A percentile compares a stretch with the other conserved stretches of the same genome.
phyloP scores from a whole-genome alignment of 345 rosid genomes.

The Sisymbrium irio region DNA sequence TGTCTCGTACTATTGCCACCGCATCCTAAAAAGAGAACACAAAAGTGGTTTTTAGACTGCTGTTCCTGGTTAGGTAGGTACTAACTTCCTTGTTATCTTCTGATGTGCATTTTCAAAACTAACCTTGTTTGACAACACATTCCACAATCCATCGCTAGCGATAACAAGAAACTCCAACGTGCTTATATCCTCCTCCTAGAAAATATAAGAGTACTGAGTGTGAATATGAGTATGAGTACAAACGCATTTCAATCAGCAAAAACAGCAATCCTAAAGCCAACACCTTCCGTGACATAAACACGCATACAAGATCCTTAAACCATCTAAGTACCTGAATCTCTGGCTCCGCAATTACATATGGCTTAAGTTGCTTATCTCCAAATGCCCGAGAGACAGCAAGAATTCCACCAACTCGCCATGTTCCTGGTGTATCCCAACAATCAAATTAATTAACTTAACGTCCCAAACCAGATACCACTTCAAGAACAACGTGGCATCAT shows the following conservation, averaged over 20 bases:
- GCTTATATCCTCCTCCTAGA: slow-evolving; percentile 80
- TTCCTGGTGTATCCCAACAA: slow-evolving; percentile 46
- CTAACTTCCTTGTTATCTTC: not conserved
- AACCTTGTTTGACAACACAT: slow-evolving; percentile 84
- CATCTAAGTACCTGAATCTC: slow-evolving; percentile 71
- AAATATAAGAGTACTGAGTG: slow-evolving; percentile 11
- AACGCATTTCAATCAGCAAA: not conserved
- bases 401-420: slow-evolving; percentile 99
- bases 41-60: not conserved
- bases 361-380: slow-evolving; percentile 95
- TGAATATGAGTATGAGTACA: not conserved
- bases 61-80: not conserved
- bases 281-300: not conserved
- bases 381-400: slow-evolving; percentile 99
- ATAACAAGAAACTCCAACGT: slow-evolving; percentile 92
- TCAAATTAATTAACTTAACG: not conserved
- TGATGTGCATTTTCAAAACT: not conserved
- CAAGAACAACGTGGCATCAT: not conserved
- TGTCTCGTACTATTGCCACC: slow-evolving; percentile 60
- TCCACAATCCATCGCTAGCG: slow-evolving; percentile 99
- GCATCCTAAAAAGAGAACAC: slow-evolving; percentile 60
- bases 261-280: not conserved
- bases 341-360: slow-evolving; percentile 97
- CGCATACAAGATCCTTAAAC: not conserved
- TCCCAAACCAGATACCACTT: not conserved